Evolutionary conservation across 108 stramenopile genomes (phyloP).

Genomic region (Nitzschia palea): DNA sequence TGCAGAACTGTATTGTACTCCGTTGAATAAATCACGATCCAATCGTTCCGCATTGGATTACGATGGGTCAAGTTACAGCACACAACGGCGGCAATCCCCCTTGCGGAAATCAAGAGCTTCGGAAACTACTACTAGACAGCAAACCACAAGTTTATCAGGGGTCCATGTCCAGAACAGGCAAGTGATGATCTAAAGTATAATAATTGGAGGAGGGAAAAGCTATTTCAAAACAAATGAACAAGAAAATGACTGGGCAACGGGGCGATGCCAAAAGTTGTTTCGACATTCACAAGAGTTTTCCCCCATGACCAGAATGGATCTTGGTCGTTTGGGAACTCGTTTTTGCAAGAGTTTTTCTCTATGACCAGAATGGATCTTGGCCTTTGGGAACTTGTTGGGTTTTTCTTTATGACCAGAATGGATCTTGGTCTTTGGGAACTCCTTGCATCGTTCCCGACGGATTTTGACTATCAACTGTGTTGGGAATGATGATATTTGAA

Average conservation of each 20-base stretch:
- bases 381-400: too few relatives aligned
- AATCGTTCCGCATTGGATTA: background rate
- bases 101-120: background rate
- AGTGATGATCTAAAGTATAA: too few relatives aligned
- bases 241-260: too few relatives aligned
- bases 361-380: too few relatives aligned
- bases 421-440: slow-evolving; percentile 55
- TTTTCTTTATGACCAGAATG: slow-evolving; percentile 72
- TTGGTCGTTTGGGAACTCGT: too few relatives aligned
- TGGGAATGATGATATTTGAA: slow-evolving; percentile 55
- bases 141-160: background rate
- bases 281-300: too few relatives aligned
- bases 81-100: background rate
- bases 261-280: too few relatives aligned
- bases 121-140: slow-evolving; percentile 9
- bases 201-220: too few relatives aligned
- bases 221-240: too few relatives aligned
- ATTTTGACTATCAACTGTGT: slow-evolving; percentile 6
- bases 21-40: background rate
- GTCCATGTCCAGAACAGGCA: background rate
- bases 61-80: slow-evolving; percentile 19
- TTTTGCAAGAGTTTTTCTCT: slow-evolving; percentile 1
- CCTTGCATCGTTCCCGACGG: slow-evolving; percentile 27
- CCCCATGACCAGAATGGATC: too few relatives aligned
- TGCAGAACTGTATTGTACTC: slow-evolving; percentile 1